Conservation (phyloP, 106 monocot genomes). For the Apostasia shenzhenica region DNA sequence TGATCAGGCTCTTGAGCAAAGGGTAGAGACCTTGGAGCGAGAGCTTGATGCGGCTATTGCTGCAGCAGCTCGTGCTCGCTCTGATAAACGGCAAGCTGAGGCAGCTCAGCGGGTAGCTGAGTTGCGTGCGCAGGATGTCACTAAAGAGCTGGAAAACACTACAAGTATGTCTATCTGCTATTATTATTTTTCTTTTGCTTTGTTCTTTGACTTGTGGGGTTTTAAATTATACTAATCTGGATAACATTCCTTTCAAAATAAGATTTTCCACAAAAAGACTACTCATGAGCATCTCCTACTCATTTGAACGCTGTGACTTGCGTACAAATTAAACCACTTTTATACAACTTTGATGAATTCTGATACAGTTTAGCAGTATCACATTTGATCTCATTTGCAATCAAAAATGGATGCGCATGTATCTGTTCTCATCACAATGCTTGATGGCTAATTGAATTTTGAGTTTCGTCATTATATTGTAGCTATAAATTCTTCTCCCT, state of each 20-base stretch:
- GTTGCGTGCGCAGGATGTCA: slow-evolving; percentile 67
- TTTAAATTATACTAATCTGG: neutral
- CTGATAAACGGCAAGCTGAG: slow-evolving; percentile 86
- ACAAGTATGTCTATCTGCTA: slow-evolving; percentile 50
- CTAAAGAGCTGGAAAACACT: slow-evolving; percentile 89
- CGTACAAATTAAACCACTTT: too few species aligned
- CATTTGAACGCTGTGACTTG: too few species aligned
- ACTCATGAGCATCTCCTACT: too few species aligned
- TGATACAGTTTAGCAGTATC: too few species aligned
- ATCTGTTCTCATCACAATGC: too few species aligned
- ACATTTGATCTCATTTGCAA: too few species aligned
- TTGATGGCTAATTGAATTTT: too few species aligned
- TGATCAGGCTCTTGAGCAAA: slow-evolving; percentile 70
- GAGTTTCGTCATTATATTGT: too few species aligned
- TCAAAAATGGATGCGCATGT: too few species aligned
- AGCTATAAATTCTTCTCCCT: too few species aligned
- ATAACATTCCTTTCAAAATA: neutral
- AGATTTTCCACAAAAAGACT: too few species aligned
- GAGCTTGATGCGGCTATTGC: slow-evolving; percentile 95
- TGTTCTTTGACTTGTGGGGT: neutral
- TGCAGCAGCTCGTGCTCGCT: slow-evolving; percentile 84
- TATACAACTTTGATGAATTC: too few species aligned
- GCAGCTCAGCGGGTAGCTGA: slow-evolving; percentile 76
- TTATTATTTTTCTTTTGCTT: neutral
- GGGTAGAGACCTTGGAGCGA: slow-evolving; percentile 80